Base-by-base conservation (phyloP, 2,329 filamentous ascomycete genomes). In the Chaetothyriales sp. region DNA sequence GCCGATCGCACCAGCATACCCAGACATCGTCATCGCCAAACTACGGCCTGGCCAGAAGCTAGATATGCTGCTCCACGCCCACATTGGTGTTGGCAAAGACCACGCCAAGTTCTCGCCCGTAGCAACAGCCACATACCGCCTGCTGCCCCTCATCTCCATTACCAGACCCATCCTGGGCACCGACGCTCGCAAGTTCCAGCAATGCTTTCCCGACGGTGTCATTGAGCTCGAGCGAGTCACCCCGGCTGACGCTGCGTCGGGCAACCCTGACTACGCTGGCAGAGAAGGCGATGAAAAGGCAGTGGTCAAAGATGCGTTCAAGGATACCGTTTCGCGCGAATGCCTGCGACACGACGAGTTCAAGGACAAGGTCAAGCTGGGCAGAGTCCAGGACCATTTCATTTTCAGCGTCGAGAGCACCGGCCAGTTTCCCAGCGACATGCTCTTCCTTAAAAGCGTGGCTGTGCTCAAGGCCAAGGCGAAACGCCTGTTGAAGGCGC, bases 21-120 rank as follows among this genome's bases (percentile, higher is more conserved):
- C 90, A 1, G 85, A 95, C 64, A 95, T 98, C 55, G 73, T 98
- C 51, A 81, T 98, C 64, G 88, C 88, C 54, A 98, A 98, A 73
- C 72, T 98, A 68, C 81, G 92, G 25, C 92, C 93, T 0, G 85
- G 84, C 3, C 93, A 98, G 73, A 78, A 80, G 60, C 86, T 98
- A 62, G 77, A 86, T 62, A 73, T 95, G 55, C 81, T 85, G 59
- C 84, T 94, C 77, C 89, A 96, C 73, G 92, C 90, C 71, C 81
- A 94, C 70, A 94, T 95, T 71, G 92, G 93, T 54, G 81, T 93
- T 59, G 92, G 92, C 46, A 80, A 83, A 57, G 92, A 98, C 68
- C 92, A 98, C 67, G 84, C 92, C 60, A 98, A 98, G 69, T 98
- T 92, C 73, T 95, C 87, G 0, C 92, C 92, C 46, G 92, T 96